These are phyloP conservation scores for Umbellularia californica DNA, from an alignment of 164 flowering plant genomes.

Conservation along the genomic window DNA sequence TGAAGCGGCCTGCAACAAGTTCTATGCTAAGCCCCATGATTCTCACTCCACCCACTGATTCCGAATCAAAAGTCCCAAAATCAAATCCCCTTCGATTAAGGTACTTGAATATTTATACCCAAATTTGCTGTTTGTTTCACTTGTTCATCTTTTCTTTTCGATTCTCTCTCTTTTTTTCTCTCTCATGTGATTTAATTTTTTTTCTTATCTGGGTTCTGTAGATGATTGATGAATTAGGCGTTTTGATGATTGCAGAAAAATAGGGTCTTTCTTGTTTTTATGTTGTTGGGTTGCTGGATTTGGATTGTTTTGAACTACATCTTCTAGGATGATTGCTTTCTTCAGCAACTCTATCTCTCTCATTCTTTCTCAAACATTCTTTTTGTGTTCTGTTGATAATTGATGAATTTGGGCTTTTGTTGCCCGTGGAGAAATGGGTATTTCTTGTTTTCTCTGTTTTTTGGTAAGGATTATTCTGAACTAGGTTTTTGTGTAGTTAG, in stretches of 20 bases:
- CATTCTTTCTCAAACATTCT: background rate
- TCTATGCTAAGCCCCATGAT: background rate
- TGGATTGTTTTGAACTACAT: background rate
- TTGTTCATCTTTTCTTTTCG: no score
- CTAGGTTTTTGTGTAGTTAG: background rate
- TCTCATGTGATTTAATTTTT: no score
- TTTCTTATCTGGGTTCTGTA: no score
- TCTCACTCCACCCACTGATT: constrained; percentile 1
- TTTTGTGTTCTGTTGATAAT: no score
- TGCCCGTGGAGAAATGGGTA: background rate
- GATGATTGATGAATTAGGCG: no score
- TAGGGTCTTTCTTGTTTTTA: background rate
- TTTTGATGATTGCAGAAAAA: no score
- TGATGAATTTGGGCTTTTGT: background rate
- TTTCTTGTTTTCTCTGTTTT: background rate
- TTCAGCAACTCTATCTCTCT: background rate
- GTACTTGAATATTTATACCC: background rate
- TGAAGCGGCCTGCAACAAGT: constrained; percentile 16
- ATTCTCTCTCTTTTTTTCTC: no score
- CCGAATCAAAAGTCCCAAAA: no score
- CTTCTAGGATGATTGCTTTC: background rate
- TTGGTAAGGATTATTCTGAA: background rate
- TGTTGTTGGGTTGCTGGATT: background rate
- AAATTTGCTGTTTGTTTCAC: background rate
- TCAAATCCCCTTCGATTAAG: background rate